Evolutionary conservation across 176 grass and related monocot genomes (phyloP).

Genomic region (barley (Hordeum vulgare)): MorexV3_pseudomolecules_assembly NC_058522.1:509048185-509048684

Average conservation of each 20-base stretch:
- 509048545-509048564: background rate
- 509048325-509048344: slow-evolving; percentile 16
- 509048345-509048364: slow-evolving; percentile 32
- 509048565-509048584: too few species aligned
- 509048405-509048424: slow-evolving; percentile 35
- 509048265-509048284: slow-evolving; percentile 18
- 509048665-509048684: too few species aligned
- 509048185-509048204: background rate
- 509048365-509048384: slow-evolving; percentile 22
- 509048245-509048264: slow-evolving; percentile 30
- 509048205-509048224: slow-evolving; percentile 18
- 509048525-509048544: background rate
- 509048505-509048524: background rate
- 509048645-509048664: too few species aligned
- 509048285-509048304: background rate
- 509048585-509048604: too few species aligned
- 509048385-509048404: background rate
- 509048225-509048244: slow-evolving; percentile 28
- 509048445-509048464: slow-evolving; percentile 21
- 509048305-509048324: background rate
- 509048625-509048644: too few species aligned
- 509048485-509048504: background rate
- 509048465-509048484: slow-evolving; percentile 18
- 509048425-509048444: slow-evolving; percentile 22
- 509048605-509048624: too few species aligned